Conservation (phyloP, 257 asterid genomes). For the Paulownia fortunei region DNA sequence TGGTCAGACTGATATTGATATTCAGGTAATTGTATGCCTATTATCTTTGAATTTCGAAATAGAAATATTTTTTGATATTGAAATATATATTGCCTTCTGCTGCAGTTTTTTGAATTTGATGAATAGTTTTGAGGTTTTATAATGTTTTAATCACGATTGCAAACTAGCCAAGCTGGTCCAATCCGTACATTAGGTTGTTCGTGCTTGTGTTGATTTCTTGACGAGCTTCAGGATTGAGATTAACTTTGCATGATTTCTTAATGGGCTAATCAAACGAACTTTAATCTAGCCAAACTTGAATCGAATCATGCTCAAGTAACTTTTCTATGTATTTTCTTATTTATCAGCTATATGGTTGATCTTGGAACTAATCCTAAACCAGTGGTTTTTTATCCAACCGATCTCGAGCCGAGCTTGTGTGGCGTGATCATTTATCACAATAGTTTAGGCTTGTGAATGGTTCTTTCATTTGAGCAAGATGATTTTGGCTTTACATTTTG, state of each 20-base stretch:
- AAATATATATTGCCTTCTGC: conserved; percentile 9
- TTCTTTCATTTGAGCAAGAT: not conserved
- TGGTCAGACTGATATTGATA: conserved; percentile 77
- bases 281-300: not conserved
- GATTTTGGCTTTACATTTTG: not conserved
- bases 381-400: not conserved
- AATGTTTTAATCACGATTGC: not conserved
- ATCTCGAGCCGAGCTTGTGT: not conserved
- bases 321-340: not conserved
- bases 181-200: not conserved
- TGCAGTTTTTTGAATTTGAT: not conserved
- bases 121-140: conserved; percentile 13
- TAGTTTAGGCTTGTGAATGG: not conserved
- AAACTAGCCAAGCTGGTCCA: conserved; percentile 3
- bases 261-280: not conserved
- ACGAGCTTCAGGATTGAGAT: conserved; percentile 7
- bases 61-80: not conserved
- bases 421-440: conserved; percentile 7
- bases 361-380: not conserved
- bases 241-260: not conserved
- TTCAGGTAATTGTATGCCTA: conserved; percentile 57
- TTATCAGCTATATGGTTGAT: not conserved
- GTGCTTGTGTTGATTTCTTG: conserved; percentile 9
- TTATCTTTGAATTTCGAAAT: conserved; percentile 1
- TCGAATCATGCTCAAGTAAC: not conserved